Percentiles rank a stretch among this genome's conserved stretches.
phyloP scores from a whole-genome alignment of 306 rosid species.

The Ormosia semicastrata region DNA sequence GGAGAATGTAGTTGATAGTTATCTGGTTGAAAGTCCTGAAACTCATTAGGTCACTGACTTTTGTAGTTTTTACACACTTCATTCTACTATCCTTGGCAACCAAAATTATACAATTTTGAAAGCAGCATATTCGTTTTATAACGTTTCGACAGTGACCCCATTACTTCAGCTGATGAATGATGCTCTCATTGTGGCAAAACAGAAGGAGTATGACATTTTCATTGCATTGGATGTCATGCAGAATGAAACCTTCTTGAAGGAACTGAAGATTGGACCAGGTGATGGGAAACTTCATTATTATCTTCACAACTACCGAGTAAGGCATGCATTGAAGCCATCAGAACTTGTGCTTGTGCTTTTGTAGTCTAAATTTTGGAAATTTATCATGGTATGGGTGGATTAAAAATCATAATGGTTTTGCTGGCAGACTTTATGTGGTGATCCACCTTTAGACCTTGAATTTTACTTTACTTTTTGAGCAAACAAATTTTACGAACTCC shows the following conservation, averaged over 20 bases:
- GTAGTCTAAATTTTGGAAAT: constrained; percentile 29
- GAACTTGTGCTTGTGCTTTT: constrained; percentile 72
- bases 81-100: constrained; percentile 62
- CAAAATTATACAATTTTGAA: constrained; percentile 47
- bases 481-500: background rate
- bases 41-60: constrained; percentile 90
- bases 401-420: constrained; percentile 15
- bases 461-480: constrained; percentile 16
- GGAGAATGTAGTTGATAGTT: constrained; percentile 84
- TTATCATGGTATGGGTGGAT: constrained; percentile 11
- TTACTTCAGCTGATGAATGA: constrained; percentile 69
- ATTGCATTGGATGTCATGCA: constrained; percentile 74
- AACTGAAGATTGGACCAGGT: constrained; percentile 66
- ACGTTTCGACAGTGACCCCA: constrained; percentile 52
- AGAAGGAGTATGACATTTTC: constrained; percentile 56
- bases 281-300: constrained; percentile 71
- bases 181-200: constrained; percentile 61
- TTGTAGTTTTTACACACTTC: constrained; percentile 97
- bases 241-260: constrained; percentile 61
- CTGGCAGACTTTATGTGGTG: constrained; percentile 26
- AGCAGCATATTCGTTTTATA: constrained; percentile 68
- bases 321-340: constrained; percentile 47
- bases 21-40: constrained; percentile 84
- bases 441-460: constrained; percentile 21
- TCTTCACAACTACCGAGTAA: constrained; percentile 55